These are phyloP conservation scores for Trichosporon faecale DNA, from an alignment of 1,284 basidiomycete species.

Conservation along the genomic window DNA sequence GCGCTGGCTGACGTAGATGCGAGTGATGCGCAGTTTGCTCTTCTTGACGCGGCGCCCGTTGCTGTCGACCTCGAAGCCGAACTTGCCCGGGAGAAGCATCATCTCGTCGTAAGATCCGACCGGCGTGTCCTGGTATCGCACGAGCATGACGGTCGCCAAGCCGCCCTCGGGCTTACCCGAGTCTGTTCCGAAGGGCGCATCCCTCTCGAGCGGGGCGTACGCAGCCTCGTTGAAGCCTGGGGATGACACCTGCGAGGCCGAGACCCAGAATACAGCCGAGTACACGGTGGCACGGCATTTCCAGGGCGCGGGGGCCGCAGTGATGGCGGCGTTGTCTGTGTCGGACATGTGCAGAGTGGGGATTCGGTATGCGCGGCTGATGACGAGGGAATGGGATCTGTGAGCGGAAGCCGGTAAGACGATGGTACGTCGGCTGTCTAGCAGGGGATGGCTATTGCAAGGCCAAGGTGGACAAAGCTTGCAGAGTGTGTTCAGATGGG, in stretches of 20 bases:
- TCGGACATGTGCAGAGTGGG: neutral
- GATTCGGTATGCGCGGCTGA: no score
- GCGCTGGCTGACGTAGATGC: conserved; percentile 18
- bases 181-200: neutral
- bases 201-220: conserved; percentile 16
- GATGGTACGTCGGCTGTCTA: no score
- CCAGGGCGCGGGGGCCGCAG: conserved; percentile 9
- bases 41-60: neutral
- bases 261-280: neutral
- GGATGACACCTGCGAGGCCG: neutral
- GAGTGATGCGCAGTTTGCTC: conserved; percentile 10
- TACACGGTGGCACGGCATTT: conserved; percentile 14
- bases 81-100: conserved; percentile 15
- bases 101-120: conserved; percentile 16
- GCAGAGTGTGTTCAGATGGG: no score
- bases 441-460: no score
- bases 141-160: conserved; percentile 13
- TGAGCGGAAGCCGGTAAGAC: no score
- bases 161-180: conserved; percentile 13
- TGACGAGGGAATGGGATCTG: no score
- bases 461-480: no score
- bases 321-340: neutral
- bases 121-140: conserved; percentile 13
- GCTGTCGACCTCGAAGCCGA: conserved; percentile 5
- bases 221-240: neutral